A percentile compares a stretch with the other conserved stretches of the same genome.
Evolutionary conservation across 2,329 filamentous ascomycete genomes (phyloP).

Genomic region (Epichloe festucae): DNA sequence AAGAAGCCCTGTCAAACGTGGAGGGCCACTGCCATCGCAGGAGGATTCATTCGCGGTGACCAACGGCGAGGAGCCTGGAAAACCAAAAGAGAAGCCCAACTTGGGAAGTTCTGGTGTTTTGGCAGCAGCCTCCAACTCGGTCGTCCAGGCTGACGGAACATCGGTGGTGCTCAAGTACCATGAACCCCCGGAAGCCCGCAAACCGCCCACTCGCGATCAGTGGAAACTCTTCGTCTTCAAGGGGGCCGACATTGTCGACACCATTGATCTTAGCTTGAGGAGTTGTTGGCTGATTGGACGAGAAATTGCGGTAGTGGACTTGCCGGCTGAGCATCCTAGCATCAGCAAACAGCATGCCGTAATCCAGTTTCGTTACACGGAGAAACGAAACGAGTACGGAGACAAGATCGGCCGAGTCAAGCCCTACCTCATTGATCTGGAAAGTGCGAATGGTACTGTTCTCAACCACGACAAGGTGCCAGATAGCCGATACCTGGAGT

Average conservation of each 20-base stretch:
- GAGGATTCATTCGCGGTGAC: conserved; percentile 45
- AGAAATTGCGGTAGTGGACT: conserved; percentile 67
- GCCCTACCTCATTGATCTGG: conserved; percentile 86
- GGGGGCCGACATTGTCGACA: conserved; percentile 65
- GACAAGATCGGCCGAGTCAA: conserved; percentile 68
- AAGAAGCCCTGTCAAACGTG: conserved; percentile 15
- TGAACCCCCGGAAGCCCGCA: conserved; percentile 85
- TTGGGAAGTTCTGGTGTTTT: conserved; percentile 68
- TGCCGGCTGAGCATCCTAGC: conserved; percentile 78
- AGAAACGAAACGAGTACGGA: conserved; percentile 75
- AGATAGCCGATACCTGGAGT: conserved; percentile 68
- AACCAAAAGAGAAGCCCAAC: conserved; percentile 79
- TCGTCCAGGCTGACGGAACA: conserved; percentile 59
- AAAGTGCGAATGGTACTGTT: conserved; percentile 80
- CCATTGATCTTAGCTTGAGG: conserved; percentile 58
- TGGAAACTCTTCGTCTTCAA: conserved; percentile 97
- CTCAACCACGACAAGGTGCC: conserved; percentile 68
- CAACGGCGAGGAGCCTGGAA: conserved; percentile 31
- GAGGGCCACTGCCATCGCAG: conserved; percentile 46
- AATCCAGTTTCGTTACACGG: conserved; percentile 78
- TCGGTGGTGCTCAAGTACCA: conserved; percentile 85
- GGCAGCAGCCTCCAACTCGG: conserved; percentile 73
- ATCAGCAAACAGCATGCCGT: conserved; percentile 93
- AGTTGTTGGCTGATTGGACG: conserved; percentile 88
- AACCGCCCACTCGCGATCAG: conserved; percentile 61